Conservation (phyloP, 164 flowering plant species). For the Warburgia ugandensis region DNA sequence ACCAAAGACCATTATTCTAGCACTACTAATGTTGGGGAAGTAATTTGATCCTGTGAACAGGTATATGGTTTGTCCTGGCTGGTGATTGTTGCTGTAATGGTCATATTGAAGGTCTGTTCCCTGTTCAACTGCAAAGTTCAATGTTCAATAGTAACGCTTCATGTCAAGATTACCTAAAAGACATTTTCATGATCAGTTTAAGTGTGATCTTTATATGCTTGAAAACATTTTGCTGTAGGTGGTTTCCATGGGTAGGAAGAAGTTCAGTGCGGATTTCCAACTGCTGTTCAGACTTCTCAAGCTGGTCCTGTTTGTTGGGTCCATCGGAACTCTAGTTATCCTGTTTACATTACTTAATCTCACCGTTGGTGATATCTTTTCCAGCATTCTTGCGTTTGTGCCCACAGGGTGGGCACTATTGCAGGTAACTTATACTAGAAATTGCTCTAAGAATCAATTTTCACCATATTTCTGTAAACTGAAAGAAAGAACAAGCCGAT, state of each 20-base stretch:
- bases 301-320: conserved; percentile 63
- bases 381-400: conserved; percentile 76
- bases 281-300: conserved; percentile 89
- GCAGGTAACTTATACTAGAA: conserved; percentile 63
- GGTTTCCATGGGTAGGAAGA: conserved; percentile 89
- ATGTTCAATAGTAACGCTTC: no score
- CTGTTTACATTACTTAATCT: conserved; percentile 60
- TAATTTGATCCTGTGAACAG: conserved; percentile 29
- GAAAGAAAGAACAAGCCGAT: no score
- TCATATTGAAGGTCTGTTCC: conserved; percentile 75
- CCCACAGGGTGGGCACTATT: conserved; percentile 98
- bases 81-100: conserved; percentile 73
- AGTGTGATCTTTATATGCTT: background rate
- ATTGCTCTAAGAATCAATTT: no score
- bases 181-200: no score
- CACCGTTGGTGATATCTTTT: conserved; percentile 79
- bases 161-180: no score
- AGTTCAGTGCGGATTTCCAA: conserved; percentile 97
- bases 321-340: conserved; percentile 39
- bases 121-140: background rate
- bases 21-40: background rate
- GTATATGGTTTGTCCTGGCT: conserved; percentile 94
- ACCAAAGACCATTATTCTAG: no score
- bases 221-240: conserved; percentile 38
- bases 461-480: no score